Conservation (phyloP, 441 rosid genomes). For the Aquilaria agallochum region DNA sequence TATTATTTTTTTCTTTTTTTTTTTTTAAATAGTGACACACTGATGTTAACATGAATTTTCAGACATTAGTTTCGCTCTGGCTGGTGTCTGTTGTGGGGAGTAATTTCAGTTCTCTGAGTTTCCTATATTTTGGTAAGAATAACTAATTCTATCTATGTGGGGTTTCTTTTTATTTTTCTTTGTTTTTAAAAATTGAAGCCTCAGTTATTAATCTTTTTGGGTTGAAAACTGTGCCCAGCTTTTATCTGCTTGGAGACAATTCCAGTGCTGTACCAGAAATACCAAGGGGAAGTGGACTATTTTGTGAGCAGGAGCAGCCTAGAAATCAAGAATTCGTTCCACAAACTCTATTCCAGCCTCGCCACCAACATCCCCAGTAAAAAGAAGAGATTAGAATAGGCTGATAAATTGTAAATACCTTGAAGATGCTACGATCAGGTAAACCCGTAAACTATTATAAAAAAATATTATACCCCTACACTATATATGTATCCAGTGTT, state of each 20-base stretch:
- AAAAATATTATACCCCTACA: no score
- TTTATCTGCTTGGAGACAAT: constrained; percentile 39
- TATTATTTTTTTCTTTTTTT: no score
- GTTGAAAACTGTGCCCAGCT: constrained; percentile 16
- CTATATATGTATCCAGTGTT: no score
- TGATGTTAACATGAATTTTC: constrained; percentile 7
- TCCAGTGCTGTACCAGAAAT: constrained; percentile 42
- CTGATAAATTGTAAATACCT: no score
- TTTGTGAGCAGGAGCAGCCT: constrained; percentile 34
- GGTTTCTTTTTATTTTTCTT: no score
- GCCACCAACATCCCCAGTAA: constrained; percentile 42
- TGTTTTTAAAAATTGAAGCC: neutral
- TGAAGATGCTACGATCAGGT: no score
- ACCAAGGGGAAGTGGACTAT: constrained; percentile 34
- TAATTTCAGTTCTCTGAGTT: constrained; percentile 35
- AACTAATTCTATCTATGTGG: no score
- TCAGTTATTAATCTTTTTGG: neutral
- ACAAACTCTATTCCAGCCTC: constrained; percentile 32
- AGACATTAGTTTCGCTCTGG: constrained; percentile 45
- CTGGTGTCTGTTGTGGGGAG: constrained; percentile 42
- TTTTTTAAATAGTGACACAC: no score
- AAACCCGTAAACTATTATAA: no score
- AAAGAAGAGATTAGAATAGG: constrained; percentile 9
- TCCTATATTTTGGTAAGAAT: constrained; percentile 41
- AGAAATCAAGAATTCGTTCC: constrained; percentile 25